Conservation (phyloP, 257 asterid genomes). For the Salvia splendens region DNA sequence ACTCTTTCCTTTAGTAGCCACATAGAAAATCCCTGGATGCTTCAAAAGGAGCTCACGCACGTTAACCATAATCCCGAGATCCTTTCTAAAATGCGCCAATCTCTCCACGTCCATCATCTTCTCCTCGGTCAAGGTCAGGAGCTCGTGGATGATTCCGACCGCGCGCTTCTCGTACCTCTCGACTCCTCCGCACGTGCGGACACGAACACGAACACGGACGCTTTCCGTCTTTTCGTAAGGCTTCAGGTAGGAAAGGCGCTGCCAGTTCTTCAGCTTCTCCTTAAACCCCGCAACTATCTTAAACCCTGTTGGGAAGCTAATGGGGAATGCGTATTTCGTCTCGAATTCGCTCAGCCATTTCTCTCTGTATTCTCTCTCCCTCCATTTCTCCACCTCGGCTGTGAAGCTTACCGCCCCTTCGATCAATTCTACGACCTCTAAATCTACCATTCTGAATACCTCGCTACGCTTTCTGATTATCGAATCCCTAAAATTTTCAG, state of each 20-base stretch:
- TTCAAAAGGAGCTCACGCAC: conserved; percentile 49
- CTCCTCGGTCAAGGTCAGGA: conserved; percentile 79
- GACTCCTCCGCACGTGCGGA: conserved; percentile 58
- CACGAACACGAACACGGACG: conserved; percentile 53
- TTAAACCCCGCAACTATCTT: conserved; percentile 62
- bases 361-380: conserved; percentile 67
- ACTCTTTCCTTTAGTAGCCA: conserved; percentile 35
- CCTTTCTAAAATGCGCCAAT: conserved; percentile 75
- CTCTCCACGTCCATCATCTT: conserved; percentile 77
- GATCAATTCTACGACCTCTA: conserved; percentile 66
- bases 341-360: conserved; percentile 91
- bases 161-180: conserved; percentile 83
- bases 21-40: conserved; percentile 78
- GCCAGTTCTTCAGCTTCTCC: conserved; percentile 80
- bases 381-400: conserved; percentile 82
- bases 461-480: conserved; percentile 50
- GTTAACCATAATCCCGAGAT: conserved; percentile 77
- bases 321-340: conserved; percentile 77
- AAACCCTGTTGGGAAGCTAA: conserved; percentile 79
- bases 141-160: conserved; percentile 80
- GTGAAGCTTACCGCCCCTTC: conserved; percentile 6
- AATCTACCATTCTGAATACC: conserved; percentile 58
- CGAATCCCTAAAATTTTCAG: conserved; percentile 65
- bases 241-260: conserved; percentile 68
- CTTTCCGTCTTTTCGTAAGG: conserved; percentile 54